A percentile compares a stretch with the other conserved stretches of the same genome.
Conservation (phyloP, 2,329 filamentous ascomycete genomes). For the Penicillium capsulatum region DNA sequence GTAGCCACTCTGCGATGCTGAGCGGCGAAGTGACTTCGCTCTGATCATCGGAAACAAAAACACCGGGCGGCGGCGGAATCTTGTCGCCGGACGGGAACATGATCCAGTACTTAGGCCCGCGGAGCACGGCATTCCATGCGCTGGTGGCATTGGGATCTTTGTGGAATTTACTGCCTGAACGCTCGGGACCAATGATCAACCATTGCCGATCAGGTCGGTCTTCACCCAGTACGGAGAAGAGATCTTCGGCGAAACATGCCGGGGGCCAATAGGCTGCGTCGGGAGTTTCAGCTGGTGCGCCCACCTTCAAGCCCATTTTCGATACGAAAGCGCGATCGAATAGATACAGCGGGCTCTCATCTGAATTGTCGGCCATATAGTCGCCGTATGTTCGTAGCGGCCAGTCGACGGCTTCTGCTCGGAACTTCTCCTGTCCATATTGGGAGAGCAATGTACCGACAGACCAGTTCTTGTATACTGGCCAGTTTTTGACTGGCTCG, state of each 20-base stretch:
- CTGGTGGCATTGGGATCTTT: constrained; percentile 68
- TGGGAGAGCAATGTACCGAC: constrained; percentile 60
- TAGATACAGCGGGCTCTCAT: constrained; percentile 88
- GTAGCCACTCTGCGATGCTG: constrained; percentile 93
- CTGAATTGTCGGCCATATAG: constrained; percentile 74
- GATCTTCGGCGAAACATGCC: constrained; percentile 77
- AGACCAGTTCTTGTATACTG: constrained; percentile 69
- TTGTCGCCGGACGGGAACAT: constrained; percentile 77
- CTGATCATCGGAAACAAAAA: constrained; percentile 82
- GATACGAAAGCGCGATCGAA: constrained; percentile 84
- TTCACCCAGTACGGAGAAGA: constrained; percentile 72
- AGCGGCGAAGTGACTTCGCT: constrained; percentile 91
- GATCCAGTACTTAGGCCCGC: constrained; percentile 95
- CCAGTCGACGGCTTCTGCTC: constrained; percentile 94
- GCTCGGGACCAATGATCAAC: constrained; percentile 83
- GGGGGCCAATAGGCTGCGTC: constrained; percentile 71
- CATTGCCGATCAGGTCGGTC: constrained; percentile 84
- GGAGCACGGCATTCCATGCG: constrained; percentile 91
- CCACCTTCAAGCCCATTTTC: constrained; percentile 73
- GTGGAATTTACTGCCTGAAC: constrained; percentile 91
- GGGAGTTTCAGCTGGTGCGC: constrained; percentile 37
- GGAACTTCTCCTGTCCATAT: constrained; percentile 67
- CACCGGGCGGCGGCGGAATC: constrained; percentile 70
- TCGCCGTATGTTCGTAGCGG: constrained; percentile 70
- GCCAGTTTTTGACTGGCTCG: constrained; percentile 75